Conservation (phyloP, 108 stramenopile species). For the Cylindrotheca closterium region DNA sequence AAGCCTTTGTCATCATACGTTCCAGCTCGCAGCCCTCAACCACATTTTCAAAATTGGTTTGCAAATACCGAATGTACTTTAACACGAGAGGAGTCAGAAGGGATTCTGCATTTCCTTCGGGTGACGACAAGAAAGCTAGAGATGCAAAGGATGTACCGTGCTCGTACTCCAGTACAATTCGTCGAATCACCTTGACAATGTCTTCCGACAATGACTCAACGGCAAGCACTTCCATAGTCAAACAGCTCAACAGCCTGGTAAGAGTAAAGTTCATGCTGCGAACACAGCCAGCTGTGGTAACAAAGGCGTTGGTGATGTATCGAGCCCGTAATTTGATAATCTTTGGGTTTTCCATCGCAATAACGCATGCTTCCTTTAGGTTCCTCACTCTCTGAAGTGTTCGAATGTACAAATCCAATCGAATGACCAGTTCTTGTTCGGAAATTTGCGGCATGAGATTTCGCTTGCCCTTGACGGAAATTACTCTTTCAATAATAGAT, state of each 20-base stretch:
- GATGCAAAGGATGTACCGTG: conserved; percentile 83
- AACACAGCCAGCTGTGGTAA: conserved; percentile 56
- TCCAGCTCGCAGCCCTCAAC: conserved; percentile 72
- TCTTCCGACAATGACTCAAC: conserved; percentile 69
- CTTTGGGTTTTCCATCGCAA: conserved; percentile 67
- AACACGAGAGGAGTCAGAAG: conserved; percentile 63
- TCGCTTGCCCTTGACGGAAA: not conserved
- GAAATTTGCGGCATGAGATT: conserved; percentile 46
- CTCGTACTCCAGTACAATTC: conserved; percentile 76
- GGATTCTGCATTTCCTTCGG: conserved; percentile 71
- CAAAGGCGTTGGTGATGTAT: conserved; percentile 54
- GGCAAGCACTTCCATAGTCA: conserved; percentile 77
- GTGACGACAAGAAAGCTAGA: conserved; percentile 80
- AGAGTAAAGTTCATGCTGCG: conserved; percentile 55
- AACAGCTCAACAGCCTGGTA: conserved; percentile 52
- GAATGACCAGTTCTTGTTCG: conserved; percentile 51
- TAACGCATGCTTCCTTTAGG: conserved; percentile 67
- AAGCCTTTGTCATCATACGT: conserved; percentile 49
- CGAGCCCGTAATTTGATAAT: conserved; percentile 57
- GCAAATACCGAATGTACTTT: conserved; percentile 69
- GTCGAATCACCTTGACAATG: conserved; percentile 49
- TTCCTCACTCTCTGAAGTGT: conserved; percentile 41
- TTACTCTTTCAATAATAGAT: not conserved
- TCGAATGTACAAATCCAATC: conserved; percentile 76
- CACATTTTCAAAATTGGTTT: conserved; percentile 48